These are phyloP conservation scores for Diaporthe eres DNA, from an alignment of 2,329 filamentous ascomycete species.

Conservation along the genomic window DNA sequence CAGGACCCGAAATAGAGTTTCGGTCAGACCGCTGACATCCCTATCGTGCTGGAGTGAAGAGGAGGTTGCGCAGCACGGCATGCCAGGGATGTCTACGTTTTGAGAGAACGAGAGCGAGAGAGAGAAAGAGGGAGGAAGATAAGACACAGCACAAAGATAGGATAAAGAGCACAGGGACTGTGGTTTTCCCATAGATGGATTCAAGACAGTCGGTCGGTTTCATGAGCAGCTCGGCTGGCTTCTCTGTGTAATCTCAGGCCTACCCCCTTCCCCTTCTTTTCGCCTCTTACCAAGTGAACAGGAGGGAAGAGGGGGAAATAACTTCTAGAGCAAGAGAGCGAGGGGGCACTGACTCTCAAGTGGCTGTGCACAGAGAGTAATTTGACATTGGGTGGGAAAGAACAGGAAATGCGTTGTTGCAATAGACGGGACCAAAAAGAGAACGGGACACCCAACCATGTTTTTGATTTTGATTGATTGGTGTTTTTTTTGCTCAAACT, in stretches of 20 bases:
- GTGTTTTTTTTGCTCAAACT: background rate
- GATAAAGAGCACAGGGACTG: slow-evolving; percentile 14
- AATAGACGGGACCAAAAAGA: slow-evolving; percentile 27
- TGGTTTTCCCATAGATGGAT: slow-evolving; percentile 27
- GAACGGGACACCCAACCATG: slow-evolving; percentile 26
- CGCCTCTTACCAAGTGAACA: background rate
- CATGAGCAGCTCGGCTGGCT: slow-evolving; percentile 6
- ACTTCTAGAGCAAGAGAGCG: background rate
- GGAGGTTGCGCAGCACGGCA: background rate
- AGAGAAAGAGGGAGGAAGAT: background rate
- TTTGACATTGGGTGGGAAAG: slow-evolving; percentile 24
- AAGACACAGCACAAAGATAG: slow-evolving; percentile 12
- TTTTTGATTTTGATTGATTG: background rate
- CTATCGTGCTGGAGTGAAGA: slow-evolving; percentile 10
- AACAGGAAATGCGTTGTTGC: slow-evolving; percentile 1
- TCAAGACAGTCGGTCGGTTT: slow-evolving; percentile 9
- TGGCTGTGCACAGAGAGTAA: background rate
- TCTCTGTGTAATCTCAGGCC: background rate
- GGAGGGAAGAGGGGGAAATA: background rate
- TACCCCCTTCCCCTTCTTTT: too few relatives aligned
- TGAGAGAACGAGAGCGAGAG: background rate
- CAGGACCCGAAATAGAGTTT: slow-evolving; percentile 48
- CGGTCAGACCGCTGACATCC: background rate
- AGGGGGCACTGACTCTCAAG: background rate
- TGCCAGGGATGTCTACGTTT: background rate